Evolutionary conservation across 257 asterid species (phyloP), one percentile per base, ranked within the genome.

Genomic region (Nemophila menziesii): DNA sequence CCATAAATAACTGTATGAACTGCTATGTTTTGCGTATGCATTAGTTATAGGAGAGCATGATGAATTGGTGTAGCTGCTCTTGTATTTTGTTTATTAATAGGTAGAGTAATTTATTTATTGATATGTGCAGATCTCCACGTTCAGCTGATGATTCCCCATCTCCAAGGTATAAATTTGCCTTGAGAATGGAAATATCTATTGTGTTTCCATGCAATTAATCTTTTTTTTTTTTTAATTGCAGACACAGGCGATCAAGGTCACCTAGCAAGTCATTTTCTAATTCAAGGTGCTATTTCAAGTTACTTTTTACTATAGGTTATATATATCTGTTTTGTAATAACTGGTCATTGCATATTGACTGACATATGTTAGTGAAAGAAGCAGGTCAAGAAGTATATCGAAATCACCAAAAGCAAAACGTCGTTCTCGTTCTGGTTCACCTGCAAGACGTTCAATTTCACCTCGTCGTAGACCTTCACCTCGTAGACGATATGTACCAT

Each of bases 371-470:
- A 71, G 82, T 66, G 80, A 54, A 66, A 69, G 79, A 53, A 57
- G 43, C 50, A 79, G 80, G 57, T 71, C 89, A 51, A 72, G 77
- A 68, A 78, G 85, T 66, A 42, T 47, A 21, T 78, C 95, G 23
- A 56, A 69, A 56, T 63, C 79, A 24, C 72, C 66, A 24, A 61
- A 59, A 49, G 61, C 65, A 39, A 78, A 92, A 61, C 70, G 70
- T 20, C 78, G 68, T 43, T 73, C 93, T 12, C 43, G 65, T 60
- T 75, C 93, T 5, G 76, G 53, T 50, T 41, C 70, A 51, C 66
- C 92, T 12, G 85, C 67, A 33, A 71, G 69, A 52, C 69, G 62
- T 54, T 81, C 80, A 47, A 39, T 60, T 23, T 20, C 83, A 36
- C 94, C 93, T 37, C 78, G 44, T 39, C 57, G 71, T 55, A 75